These are phyloP conservation scores for Lachnellula willkommii DNA, from an alignment of 2,329 filamentous ascomycete species.

Conservation along the genomic window DNA sequence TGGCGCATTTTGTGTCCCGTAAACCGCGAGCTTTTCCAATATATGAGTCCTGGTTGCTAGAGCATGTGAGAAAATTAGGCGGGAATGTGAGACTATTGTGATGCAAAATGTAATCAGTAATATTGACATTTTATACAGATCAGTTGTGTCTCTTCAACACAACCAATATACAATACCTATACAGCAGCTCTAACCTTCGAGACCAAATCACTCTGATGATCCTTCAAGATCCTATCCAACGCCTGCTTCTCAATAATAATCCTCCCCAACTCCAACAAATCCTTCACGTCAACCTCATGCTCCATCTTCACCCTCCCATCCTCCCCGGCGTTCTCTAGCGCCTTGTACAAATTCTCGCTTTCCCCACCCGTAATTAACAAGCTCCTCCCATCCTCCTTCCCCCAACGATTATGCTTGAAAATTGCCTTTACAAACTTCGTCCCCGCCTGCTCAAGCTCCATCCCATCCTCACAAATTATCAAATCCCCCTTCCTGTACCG, in stretches of 20 bases:
- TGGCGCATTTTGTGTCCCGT: no score
- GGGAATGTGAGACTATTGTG: not conserved
- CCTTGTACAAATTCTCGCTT: constrained; percentile 59
- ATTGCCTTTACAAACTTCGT: constrained; percentile 62
- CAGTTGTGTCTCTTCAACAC: not conserved
- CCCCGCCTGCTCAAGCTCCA: constrained; percentile 53
- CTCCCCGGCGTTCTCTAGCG: constrained; percentile 57
- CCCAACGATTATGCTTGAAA: constrained; percentile 66
- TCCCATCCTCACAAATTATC: constrained; percentile 72
- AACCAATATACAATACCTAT: constrained; percentile 13
- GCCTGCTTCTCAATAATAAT: constrained; percentile 82
- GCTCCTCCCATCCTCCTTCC: constrained; percentile 60
- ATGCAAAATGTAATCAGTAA: not conserved
- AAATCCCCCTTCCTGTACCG: constrained; percentile 83
- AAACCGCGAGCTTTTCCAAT: not conserved
- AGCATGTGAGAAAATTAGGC: not conserved
- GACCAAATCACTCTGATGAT: constrained; percentile 63
- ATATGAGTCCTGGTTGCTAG: not conserved
- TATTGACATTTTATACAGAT: constrained; percentile 6
- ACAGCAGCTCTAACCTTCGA: constrained; percentile 20
- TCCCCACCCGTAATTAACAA: constrained; percentile 64
- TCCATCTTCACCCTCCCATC: constrained; percentile 66
- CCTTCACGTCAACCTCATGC: constrained; percentile 90
- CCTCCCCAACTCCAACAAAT: constrained; percentile 77
- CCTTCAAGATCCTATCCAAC: constrained; percentile 65